Evolutionary conservation across 108 stramenopile species (phyloP).

Genomic region (Nitzschia putrida): DNA sequence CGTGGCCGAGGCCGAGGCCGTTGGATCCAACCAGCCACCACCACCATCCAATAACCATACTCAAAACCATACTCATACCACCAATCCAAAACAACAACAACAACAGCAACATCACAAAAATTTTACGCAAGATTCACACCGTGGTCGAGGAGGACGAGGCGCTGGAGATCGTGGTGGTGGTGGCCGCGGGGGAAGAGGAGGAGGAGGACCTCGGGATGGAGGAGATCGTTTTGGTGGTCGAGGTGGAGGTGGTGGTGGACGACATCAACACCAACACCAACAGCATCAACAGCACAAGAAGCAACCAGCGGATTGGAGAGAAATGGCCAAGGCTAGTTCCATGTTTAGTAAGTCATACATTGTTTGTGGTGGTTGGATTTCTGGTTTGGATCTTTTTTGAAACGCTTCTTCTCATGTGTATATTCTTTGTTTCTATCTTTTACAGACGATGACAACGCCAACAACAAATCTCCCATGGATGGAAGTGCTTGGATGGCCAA

Average conservation of each 20-base stretch:
- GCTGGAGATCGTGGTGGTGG: background rate
- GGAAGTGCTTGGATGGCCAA: conserved; percentile 49
- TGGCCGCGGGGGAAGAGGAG: conserved; percentile 1
- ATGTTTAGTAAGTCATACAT: conserved; percentile 18
- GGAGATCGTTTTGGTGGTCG: conserved; percentile 17
- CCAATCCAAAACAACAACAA: no score
- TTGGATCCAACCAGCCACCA: background rate
- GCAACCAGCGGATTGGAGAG: conserved; percentile 25
- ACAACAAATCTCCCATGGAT: conserved; percentile 18
- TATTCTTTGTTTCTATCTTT: background rate
- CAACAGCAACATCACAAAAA: no score
- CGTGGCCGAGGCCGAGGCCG: conserved; percentile 1
- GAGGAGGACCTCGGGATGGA: conserved; percentile 14
- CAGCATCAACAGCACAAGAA: conserved; percentile 6
- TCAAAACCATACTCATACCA: no score
- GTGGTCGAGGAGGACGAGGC: background rate
- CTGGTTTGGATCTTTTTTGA: background rate
- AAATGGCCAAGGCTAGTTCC: conserved; percentile 39
- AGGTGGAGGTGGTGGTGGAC: conserved; percentile 23
- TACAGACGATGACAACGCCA: background rate
- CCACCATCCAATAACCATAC: no score
- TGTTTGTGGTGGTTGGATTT: background rate
- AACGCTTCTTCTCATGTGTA: background rate
- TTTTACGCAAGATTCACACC: no score
- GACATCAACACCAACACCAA: conserved; percentile 2